Percentiles rank a stretch among this genome's conserved stretches.
phyloP scores from a whole-genome alignment of 768 basidiomycete species.

The Fibroporia radiculosa region DNA sequence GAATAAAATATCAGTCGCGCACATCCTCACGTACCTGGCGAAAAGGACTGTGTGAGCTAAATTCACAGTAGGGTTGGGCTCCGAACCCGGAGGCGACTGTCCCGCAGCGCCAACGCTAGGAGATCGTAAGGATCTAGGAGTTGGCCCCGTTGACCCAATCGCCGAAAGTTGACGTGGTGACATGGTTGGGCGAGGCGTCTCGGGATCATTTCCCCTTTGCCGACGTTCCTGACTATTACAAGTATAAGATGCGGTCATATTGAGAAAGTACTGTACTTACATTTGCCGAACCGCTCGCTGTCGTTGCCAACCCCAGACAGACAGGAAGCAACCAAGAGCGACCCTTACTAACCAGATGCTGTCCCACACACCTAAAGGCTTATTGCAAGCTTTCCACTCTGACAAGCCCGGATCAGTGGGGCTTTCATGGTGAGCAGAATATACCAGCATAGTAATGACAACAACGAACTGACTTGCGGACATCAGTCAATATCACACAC shows the following conservation, averaged over 20 bases:
- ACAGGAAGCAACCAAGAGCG: conserved; percentile 37
- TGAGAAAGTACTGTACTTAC: conserved; percentile 9
- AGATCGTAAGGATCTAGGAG: no score
- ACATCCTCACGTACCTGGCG: no score
- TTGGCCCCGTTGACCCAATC: no score
- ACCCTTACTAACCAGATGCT: conserved; percentile 55
- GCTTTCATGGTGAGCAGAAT: conserved; percentile 40
- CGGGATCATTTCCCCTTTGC: not conserved
- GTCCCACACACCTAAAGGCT: conserved; percentile 63
- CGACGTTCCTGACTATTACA: not conserved
- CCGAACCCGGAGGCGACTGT: no score
- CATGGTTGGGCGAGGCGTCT: not conserved
- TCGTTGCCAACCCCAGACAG: conserved; percentile 49
- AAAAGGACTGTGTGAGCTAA: no score
- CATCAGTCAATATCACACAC: no score
- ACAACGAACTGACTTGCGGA: conserved; percentile 35
- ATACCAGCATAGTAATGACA: conserved; percentile 42
- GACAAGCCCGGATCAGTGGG: conserved; percentile 30
- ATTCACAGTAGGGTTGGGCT: no score
- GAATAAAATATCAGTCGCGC: no score
- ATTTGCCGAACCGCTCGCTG: conserved; percentile 16
- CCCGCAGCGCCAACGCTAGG: no score
- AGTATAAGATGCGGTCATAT: not conserved
- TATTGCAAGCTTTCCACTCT: conserved; percentile 58
- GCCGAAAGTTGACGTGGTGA: no score